Percentiles rank a stretch among this genome's conserved stretches.
phyloP scores from a whole-genome alignment of 2,329 filamentous ascomycete genomes.

The Gaeumannomyces sp. region DNA sequence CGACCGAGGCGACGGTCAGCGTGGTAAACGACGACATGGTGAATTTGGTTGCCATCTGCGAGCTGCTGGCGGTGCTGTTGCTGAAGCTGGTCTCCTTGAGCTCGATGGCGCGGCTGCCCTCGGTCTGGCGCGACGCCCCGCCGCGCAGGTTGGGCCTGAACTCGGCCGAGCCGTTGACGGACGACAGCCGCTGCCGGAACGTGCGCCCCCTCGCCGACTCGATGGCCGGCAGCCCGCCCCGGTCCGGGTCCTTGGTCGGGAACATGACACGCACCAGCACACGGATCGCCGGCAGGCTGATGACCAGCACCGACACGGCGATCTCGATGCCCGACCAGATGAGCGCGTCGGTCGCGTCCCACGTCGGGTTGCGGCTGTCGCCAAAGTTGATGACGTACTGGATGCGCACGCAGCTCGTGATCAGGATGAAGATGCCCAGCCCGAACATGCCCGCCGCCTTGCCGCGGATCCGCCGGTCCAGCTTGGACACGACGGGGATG shows the following conservation, averaged over 20 bases:
- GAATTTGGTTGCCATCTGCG: not conserved
- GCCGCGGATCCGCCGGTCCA: slow-evolving; percentile 23
- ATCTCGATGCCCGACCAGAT: slow-evolving; percentile 39
- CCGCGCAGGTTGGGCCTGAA: not conserved
- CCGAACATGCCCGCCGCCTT: slow-evolving; percentile 31
- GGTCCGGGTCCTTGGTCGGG: no score
- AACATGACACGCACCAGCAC: slow-evolving; percentile 19
- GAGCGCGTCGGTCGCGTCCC: slow-evolving; percentile 34
- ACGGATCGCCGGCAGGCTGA: slow-evolving; percentile 34
- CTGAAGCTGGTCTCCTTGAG: not conserved
- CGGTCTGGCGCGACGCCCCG: not conserved
- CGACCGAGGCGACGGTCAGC: no score
- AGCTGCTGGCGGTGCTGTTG: not conserved
- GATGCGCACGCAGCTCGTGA: slow-evolving; percentile 30
- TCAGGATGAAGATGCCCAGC: slow-evolving; percentile 29
- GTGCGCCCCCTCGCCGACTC: slow-evolving; percentile 2
- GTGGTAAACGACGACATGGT: not conserved
- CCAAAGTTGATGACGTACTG: slow-evolving; percentile 24
- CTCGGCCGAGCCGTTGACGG: not conserved
- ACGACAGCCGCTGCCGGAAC: not conserved
- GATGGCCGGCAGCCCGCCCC: not conserved
- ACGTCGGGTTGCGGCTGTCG: slow-evolving; percentile 31
- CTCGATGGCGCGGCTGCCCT: not conserved
- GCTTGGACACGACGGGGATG: slow-evolving; percentile 25
- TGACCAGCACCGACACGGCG: slow-evolving; percentile 34